phyloP scores from a whole-genome alignment of 1,284 basidiomycete species.

The Peniophora sp. region DNA sequence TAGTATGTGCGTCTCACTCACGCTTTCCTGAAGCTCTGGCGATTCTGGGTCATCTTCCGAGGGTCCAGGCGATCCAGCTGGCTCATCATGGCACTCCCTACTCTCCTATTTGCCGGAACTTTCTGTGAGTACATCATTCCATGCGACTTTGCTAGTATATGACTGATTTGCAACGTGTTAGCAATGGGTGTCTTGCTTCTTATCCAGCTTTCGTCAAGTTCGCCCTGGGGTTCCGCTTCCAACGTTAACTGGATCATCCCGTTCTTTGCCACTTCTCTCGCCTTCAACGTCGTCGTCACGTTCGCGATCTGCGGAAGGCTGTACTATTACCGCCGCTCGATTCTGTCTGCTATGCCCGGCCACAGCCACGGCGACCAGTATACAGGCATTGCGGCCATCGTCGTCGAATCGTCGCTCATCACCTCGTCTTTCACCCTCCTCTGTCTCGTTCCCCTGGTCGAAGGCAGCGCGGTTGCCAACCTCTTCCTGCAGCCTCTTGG shows the following conservation, averaged over 20 bases:
- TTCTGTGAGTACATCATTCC: slow-evolving; percentile 5
- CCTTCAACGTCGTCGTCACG: slow-evolving; percentile 30
- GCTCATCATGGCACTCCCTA: slow-evolving; percentile 8
- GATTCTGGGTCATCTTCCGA: slow-evolving; percentile 17
- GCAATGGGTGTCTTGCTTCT: slow-evolving; percentile 9
- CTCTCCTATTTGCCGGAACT: slow-evolving; percentile 8
- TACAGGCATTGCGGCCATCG: slow-evolving; percentile 20
- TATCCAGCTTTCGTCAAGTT: slow-evolving; percentile 8
- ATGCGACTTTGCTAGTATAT: not conserved
- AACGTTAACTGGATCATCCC: slow-evolving; percentile 8
- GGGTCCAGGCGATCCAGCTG: slow-evolving; percentile 3
- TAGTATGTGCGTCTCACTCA: not conserved
- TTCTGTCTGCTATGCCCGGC: slow-evolving; percentile 19
- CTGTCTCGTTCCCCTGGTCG: slow-evolving; percentile 21
- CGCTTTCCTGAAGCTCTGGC: slow-evolving; percentile 18
- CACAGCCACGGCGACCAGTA: slow-evolving; percentile 14
- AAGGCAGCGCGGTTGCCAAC: slow-evolving; percentile 8
- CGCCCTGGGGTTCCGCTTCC: slow-evolving; percentile 4
- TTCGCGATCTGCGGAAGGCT: slow-evolving; percentile 27
- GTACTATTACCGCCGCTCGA: slow-evolving; percentile 19
- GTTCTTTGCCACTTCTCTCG: slow-evolving; percentile 12
- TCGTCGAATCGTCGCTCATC: slow-evolving; percentile 23
- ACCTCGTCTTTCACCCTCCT: slow-evolving; percentile 21
- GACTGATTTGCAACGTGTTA: not conserved
- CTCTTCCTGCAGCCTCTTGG: slow-evolving; percentile 19